phyloP scores from a whole-genome alignment of 805 yeast genomes.

The Starmerella powellii region DNA sequence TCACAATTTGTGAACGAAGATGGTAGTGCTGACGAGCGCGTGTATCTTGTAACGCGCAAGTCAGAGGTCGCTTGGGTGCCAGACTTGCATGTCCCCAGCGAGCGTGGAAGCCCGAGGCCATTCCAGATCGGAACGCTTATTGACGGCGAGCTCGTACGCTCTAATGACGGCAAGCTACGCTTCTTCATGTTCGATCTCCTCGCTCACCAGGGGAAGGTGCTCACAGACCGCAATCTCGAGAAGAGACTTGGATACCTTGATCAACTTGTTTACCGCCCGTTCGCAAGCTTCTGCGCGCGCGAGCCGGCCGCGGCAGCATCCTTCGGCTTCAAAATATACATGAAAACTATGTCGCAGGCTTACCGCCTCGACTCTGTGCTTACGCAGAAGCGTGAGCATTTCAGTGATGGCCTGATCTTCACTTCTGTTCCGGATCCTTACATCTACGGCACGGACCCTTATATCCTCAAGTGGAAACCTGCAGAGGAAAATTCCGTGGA shows the following conservation, averaged over 20 bases:
- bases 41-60: slow-evolving; percentile 77
- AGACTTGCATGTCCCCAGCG: slow-evolving; percentile 62
- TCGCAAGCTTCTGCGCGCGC: slow-evolving; percentile 50
- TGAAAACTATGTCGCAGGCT: slow-evolving; percentile 79
- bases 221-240: slow-evolving; percentile 59
- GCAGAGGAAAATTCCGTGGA: slow-evolving; percentile 91
- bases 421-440: slow-evolving; percentile 87
- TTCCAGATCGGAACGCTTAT: slow-evolving; percentile 79
- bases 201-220: slow-evolving; percentile 62
- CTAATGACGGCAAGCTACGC: slow-evolving; percentile 38
- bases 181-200: slow-evolving; percentile 86
- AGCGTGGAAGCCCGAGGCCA: slow-evolving; percentile 36
- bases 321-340: slow-evolving; percentile 75
- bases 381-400: slow-evolving; percentile 62
- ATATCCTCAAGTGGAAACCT: slow-evolving; percentile 92
- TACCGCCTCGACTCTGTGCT: slow-evolving; percentile 68
- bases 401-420: slow-evolving; percentile 85
- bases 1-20: slow-evolving; percentile 40
- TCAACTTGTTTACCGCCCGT: slow-evolving; percentile 71
- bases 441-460: slow-evolving; percentile 74
- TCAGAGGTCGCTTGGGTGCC: slow-evolving; percentile 76
- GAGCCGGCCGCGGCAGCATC: slow-evolving; percentile 63
- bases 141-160: slow-evolving; percentile 83
- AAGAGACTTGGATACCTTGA: slow-evolving; percentile 81
- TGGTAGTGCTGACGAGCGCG: slow-evolving; percentile 61